Base-by-base conservation (phyloP, 805 yeast species). In the Sungouiozyma intestinalis region DNA sequence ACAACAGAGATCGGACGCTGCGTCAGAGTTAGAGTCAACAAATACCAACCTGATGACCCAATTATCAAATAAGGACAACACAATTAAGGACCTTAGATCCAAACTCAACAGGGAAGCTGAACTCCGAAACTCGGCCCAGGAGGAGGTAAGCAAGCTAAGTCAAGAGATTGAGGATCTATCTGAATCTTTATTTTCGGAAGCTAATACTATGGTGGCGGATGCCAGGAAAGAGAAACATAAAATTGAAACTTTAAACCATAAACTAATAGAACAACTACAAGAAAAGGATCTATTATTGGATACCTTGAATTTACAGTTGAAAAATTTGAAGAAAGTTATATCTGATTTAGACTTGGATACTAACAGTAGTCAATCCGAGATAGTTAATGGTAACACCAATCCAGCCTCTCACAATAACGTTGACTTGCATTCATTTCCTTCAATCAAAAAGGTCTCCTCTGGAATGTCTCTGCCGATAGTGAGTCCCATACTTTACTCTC, bases 111-210 rank as follows among this genome's bases (percentile, higher is more conserved):
- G 55, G 3, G 66, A 62, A 38, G 53, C 54, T n/a, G 57, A 56
- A 35, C 60, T 52, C 43, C 74, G 73, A 45, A 60, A 58, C 8
- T 65, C 58, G 6, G 81, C 85, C 1, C 81, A 79, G 48, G 65
- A 63, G 9, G 84, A 81, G 49, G 79, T 74, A 15, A 67, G 72
- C 37, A 70, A 72, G 44, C 62, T 85, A 40, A 75, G 80, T 47
- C 74, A 71, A 27, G 95, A 85, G 56, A 82, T 85, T 32, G 92
- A 84, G 54, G 94, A 85, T 33, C 63, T 85, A 38, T 76, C 87
- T 1, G 85, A 80, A 1, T 76, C 87, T 1, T 63, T 85, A 27
- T 85, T 85, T 55, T 81, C 76, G 47, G 92, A 86, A 55, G 95
- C 95, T 13, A 85, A 85, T 56, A 71, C 73, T 39, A 84, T 85